These are phyloP conservation scores for Globisporangium recalcitrans DNA, from an alignment of 352 stramenopile genomes.

Conservation along the genomic window DNA sequence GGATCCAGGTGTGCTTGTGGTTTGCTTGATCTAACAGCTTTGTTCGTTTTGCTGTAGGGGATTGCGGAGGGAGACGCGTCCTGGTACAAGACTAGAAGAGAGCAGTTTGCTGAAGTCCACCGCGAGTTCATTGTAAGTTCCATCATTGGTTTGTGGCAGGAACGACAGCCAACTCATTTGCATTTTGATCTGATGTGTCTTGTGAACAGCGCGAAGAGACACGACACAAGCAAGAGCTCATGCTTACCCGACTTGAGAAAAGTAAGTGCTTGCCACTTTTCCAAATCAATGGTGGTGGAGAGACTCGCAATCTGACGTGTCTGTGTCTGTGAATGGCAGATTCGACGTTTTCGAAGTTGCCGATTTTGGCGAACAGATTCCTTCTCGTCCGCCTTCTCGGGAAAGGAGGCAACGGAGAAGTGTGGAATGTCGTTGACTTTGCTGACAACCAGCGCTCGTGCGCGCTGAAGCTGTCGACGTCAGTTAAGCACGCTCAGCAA, in stretches of 20 bases:
- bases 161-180: neutral
- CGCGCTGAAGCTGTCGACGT: constrained; percentile 71
- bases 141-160: neutral
- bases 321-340: constrained; percentile 19
- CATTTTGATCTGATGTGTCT: neutral
- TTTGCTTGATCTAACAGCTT: neutral
- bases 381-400: constrained; percentile 55
- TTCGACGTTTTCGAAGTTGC: constrained; percentile 70
- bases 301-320: neutral
- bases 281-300: neutral
- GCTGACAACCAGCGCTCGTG: constrained; percentile 50
- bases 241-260: constrained; percentile 69
- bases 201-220: constrained; percentile 53
- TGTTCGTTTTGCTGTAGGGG: constrained; percentile 17
- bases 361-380: constrained; percentile 66
- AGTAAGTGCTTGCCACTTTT: constrained; percentile 21
- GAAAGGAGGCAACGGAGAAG: constrained; percentile 75
- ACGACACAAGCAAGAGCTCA: constrained; percentile 70
- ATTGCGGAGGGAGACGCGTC: constrained; percentile 34
- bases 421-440: constrained; percentile 80
- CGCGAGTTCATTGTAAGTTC: constrained; percentile 56
- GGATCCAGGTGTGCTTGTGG: constrained; percentile 5
- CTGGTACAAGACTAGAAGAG: constrained; percentile 42
- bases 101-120: constrained; percentile 43
- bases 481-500: constrained; percentile 56